These are phyloP conservation scores for Xylariaceae sp. DNA, from an alignment of 2,329 filamentous ascomycete species.

Conservation along the genomic window DNA sequence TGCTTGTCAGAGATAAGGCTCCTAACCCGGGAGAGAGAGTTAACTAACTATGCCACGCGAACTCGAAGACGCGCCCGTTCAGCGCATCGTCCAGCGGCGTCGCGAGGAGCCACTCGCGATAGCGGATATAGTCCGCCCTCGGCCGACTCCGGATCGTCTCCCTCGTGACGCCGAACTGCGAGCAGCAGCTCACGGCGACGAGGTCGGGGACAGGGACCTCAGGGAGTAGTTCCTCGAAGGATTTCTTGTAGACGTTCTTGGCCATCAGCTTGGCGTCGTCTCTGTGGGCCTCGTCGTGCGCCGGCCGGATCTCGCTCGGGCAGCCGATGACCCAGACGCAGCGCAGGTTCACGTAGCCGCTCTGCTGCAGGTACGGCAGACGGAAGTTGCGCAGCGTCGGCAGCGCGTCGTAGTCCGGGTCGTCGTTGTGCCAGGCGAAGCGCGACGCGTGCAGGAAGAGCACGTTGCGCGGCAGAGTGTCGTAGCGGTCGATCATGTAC, in stretches of 20 bases:
- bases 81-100: slow-evolving; percentile 60
- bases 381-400: slow-evolving; percentile 56
- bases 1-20: slow-evolving; percentile 3
- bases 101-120: slow-evolving; percentile 65
- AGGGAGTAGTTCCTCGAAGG: slow-evolving; percentile 52
- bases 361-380: slow-evolving; percentile 55
- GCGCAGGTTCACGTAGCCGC: slow-evolving; percentile 67
- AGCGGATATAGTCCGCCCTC: slow-evolving; percentile 60
- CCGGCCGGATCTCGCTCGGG: slow-evolving; percentile 53
- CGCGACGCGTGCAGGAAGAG: slow-evolving; percentile 56
- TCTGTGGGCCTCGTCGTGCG: slow-evolving; percentile 45
- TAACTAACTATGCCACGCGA: slow-evolving; percentile 67
- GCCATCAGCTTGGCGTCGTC: slow-evolving; percentile 48
- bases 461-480: slow-evolving; percentile 51
- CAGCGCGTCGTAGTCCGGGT: slow-evolving; percentile 61
- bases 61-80: slow-evolving; percentile 68
- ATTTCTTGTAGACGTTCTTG: slow-evolving; percentile 50
- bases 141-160: slow-evolving; percentile 57
- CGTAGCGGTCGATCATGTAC: slow-evolving; percentile 59
- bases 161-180: slow-evolving; percentile 68
- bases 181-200: slow-evolving; percentile 67
- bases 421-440: slow-evolving; percentile 62
- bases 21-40: background rate
- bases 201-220: slow-evolving; percentile 52
- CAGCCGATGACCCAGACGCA: slow-evolving; percentile 67